These are phyloP conservation scores for Diaporthe vexans DNA, from an alignment of 2,329 filamentous ascomycete species.

Conservation along the genomic window DNA sequence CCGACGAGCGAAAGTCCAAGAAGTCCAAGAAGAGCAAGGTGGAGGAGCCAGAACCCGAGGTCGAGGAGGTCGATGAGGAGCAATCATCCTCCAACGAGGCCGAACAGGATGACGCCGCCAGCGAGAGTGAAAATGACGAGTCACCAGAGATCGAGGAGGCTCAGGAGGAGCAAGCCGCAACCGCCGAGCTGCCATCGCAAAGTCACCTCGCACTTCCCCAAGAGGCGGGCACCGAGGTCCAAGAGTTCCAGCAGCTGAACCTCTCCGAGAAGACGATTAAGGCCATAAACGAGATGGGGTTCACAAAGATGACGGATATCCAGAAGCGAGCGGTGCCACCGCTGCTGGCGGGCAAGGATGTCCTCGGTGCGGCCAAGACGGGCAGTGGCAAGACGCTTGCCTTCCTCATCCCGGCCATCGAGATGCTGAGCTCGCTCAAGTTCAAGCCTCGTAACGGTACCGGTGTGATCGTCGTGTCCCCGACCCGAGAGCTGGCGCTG, in stretches of 20 bases:
- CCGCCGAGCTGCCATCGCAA: conserved; percentile 53
- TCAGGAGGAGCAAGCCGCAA: conserved; percentile 49
- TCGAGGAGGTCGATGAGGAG: conserved; percentile 40
- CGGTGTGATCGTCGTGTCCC: conserved; percentile 92
- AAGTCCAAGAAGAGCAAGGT: conserved; percentile 42
- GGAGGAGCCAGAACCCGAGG: conserved; percentile 38
- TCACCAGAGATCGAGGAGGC: conserved; percentile 45
- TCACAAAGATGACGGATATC: conserved; percentile 96
- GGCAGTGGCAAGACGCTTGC: conserved; percentile 96
- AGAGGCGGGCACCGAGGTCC: conserved; percentile 71
- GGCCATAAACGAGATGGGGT: conserved; percentile 92
- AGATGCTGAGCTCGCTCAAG: conserved; percentile 89
- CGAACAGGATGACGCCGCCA: conserved; percentile 42
- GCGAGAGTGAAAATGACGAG: conserved; percentile 39
- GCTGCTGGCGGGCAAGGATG: conserved; percentile 88
- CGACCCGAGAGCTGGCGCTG: conserved; percentile 92
- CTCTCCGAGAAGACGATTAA: conserved; percentile 90
- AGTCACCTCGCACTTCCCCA: conserved; percentile 66
- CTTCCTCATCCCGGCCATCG: conserved; percentile 93
- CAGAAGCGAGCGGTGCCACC: conserved; percentile 90
- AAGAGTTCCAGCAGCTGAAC: conserved; percentile 84
- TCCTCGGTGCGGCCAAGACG: conserved; percentile 95
- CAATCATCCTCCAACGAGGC: conserved; percentile 43
- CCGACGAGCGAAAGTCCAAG: conserved; percentile 36
- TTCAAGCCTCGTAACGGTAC: conserved; percentile 97